A percentile compares a stretch with the other conserved stretches of the same genome.
phyloP scores from a whole-genome alignment of 2,329 filamentous ascomycete genomes.

The Ceratocystis cubensis region DNA sequence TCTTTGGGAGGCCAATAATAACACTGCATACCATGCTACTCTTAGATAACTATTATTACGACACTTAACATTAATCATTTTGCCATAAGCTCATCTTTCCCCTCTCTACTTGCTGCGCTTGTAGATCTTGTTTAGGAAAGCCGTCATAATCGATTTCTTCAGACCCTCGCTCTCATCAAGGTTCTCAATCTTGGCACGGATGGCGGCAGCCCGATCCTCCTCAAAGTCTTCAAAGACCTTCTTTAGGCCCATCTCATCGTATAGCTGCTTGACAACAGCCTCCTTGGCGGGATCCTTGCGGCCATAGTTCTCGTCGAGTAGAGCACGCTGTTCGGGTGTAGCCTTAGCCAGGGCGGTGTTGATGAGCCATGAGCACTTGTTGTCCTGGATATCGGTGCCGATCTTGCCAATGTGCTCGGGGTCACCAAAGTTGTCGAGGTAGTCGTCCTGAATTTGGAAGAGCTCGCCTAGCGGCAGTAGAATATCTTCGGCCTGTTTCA shows the following conservation, averaged over 20 bases:
- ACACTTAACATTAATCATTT: too few species aligned
- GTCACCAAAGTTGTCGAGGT: slow-evolving; percentile 93
- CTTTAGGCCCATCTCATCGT: slow-evolving; percentile 72
- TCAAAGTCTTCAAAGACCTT: slow-evolving; percentile 79
- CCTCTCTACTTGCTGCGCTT: slow-evolving; percentile 75
- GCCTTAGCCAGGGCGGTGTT: slow-evolving; percentile 80
- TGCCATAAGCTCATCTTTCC: too few species aligned
- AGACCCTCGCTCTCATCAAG: slow-evolving; percentile 79
- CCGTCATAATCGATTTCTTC: slow-evolving; percentile 80
- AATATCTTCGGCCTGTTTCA: slow-evolving; percentile 79
- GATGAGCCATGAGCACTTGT: slow-evolving; percentile 98
- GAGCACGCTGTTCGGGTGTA: slow-evolving; percentile 70
- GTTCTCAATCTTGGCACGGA: slow-evolving; percentile 59
- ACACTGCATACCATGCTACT: too few species aligned
- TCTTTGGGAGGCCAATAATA: too few species aligned
- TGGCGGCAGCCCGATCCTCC: slow-evolving; percentile 69
- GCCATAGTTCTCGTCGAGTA: slow-evolving; percentile 89
- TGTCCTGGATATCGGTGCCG: slow-evolving; percentile 96
- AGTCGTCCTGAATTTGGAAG: slow-evolving; percentile 98
- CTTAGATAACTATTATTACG: too few species aligned
- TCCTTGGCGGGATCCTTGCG: slow-evolving; percentile 77
- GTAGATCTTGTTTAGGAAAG: slow-evolving; percentile 93
- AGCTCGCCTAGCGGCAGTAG: slow-evolving; percentile 96
- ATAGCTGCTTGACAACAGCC: slow-evolving; percentile 76
- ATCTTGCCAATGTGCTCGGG: slow-evolving; percentile 94